A percentile compares a stretch with the other conserved stretches of the same genome.
These are phyloP conservation scores for Melampsora occidentalis DNA, from an alignment of 1,284 basidiomycete genomes.

Conservation along the genomic window DNA sequence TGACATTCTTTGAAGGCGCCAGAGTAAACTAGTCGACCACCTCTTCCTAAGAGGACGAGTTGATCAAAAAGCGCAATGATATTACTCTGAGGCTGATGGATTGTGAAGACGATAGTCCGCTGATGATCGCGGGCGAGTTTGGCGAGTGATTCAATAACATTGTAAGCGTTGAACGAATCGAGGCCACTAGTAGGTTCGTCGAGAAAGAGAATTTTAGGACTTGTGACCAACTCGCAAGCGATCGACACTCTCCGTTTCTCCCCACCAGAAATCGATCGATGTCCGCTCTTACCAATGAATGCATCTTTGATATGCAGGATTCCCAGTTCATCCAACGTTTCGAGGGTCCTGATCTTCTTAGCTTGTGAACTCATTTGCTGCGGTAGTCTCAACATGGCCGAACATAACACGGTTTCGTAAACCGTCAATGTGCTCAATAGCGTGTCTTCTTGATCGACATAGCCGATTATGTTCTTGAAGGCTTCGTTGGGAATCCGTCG, in stretches of 20 bases:
- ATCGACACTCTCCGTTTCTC: constrained; percentile 94
- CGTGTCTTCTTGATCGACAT: constrained; percentile 97
- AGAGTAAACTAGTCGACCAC: constrained; percentile 76
- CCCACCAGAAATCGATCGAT: constrained; percentile 84
- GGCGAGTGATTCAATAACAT: constrained; percentile 84
- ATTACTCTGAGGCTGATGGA: constrained; percentile 97
- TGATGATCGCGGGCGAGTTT: constrained; percentile 83
- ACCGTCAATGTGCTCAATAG: constrained; percentile 94
- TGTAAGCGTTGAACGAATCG: constrained; percentile 91
- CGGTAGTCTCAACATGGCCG: constrained; percentile 81
- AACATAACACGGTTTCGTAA: constrained; percentile 93
- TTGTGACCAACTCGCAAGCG: constrained; percentile 96
- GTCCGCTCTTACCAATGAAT: constrained; percentile 79
- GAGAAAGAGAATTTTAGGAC: constrained; percentile 88
- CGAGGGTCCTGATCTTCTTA: constrained; percentile 87
- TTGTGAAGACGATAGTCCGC: constrained; percentile 93
- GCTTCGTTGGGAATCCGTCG: constrained; percentile 69
- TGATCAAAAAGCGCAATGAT: constrained; percentile 94
- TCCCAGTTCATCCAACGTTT: constrained; percentile 93
- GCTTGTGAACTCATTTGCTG: constrained; percentile 90
- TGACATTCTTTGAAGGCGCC: constrained; percentile 72
- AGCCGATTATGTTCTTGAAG: constrained; percentile 83
- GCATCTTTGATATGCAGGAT: constrained; percentile 86
- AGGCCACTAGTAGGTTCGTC: constrained; percentile 95
- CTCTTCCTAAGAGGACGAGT: constrained; percentile 73